Base-by-base conservation (phyloP, 2,329 filamentous ascomycete species). In the Plenodomus biglobosus region DNA sequence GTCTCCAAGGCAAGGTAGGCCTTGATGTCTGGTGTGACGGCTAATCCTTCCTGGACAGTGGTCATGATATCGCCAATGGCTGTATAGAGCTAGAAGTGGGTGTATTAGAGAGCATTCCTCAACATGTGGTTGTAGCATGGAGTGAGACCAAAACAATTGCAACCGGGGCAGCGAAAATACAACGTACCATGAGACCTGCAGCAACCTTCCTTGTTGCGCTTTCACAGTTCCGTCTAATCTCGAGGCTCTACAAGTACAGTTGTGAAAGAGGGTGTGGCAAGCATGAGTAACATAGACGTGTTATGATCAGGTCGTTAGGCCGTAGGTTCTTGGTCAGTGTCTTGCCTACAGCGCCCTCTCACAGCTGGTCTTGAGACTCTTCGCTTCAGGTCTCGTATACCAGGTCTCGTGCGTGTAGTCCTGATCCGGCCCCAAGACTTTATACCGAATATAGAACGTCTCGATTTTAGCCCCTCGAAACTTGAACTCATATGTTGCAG, bases 351-450 rank as follows among this genome's bases (percentile, higher is more conserved):
- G 15, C 13, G 27, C 8, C 13, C 27, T 8, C 8, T 32, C 6
- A 32, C n/a, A 32, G 27, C 27, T 32, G 3, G 13, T 15, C 13
- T 32, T 11, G 27, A 32, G 27, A 32, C 27, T 20, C 18, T 32
- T 39, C 6, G 17, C 16, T 13, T 17, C 21, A 3, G 55, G 55
- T 34, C 66, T 59, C 44, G 56, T 55, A 46, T 71, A 76, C 58
- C 66, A 68, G 20, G 71, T 74, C 43, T 70, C 69, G 30, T 69
- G 65, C n/a, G 61, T 64, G 50, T 91, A 91, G 62, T 90, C 84
- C 72, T 91, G 91, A 66, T 83, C 83, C 2, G 87, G 87, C 0
- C 87, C 88, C 20, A 80, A 82, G 1, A 90, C 87, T 1, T 76
- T 78, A 59, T 90, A 89, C 43, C 75, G 79, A 38, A 87, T 75